Conservation (phyloP, 108 stramenopile species). For the Schizochytrium sp. region DNA sequence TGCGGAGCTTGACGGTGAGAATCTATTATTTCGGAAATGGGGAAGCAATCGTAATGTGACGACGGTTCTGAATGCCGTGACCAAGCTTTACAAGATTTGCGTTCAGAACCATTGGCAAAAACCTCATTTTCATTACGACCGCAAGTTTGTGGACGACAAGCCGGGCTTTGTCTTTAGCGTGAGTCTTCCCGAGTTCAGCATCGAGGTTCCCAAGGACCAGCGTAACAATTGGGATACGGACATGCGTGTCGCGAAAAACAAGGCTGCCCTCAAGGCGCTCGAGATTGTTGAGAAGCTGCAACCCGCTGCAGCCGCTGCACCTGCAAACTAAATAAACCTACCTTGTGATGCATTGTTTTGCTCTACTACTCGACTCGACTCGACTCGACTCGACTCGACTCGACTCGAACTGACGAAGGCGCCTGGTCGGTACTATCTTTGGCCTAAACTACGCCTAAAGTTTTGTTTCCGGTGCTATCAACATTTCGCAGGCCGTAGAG, state of each 20-base stretch:
- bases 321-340: too few relatives aligned
- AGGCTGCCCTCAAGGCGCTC: neutral
- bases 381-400: too few relatives aligned
- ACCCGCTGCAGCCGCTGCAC: neutral
- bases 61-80: neutral
- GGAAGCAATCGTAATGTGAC: neutral
- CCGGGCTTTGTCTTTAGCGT: neutral
- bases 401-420: too few relatives aligned
- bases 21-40: neutral
- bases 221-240: neutral
- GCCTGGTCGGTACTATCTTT: too few relatives aligned
- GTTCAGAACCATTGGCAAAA: neutral
- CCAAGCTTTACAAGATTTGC: neutral
- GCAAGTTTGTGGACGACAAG: neutral
- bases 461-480: too few relatives aligned
- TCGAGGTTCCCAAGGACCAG: neutral
- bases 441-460: too few relatives aligned
- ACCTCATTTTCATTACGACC: neutral
- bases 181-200: neutral
- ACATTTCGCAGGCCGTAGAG: too few relatives aligned
- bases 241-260: neutral
- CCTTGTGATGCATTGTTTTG: too few relatives aligned
- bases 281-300: neutral
- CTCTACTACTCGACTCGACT: too few relatives aligned
- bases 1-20: neutral